phyloP scores from a whole-genome alignment of 2,329 filamentous ascomycete species.

The Neofusicoccum laricinum region DNA sequence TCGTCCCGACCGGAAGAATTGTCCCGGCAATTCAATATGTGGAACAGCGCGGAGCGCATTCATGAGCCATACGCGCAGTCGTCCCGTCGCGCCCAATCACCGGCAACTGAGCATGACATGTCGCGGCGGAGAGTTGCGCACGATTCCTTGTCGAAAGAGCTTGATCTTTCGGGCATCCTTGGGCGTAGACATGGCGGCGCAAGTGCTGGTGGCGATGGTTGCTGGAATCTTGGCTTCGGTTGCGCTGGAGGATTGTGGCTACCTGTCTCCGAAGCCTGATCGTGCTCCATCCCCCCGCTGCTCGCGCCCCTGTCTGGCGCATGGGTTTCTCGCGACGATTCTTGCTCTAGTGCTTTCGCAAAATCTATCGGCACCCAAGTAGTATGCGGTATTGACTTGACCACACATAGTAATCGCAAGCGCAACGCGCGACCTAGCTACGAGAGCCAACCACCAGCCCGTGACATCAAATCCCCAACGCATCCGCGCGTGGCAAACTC shows the following conservation, averaged over 20 bases:
- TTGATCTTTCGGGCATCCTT: background rate
- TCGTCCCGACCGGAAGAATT: background rate
- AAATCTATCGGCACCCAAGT: background rate
- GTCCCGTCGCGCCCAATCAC: background rate
- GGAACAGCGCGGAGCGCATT: no score
- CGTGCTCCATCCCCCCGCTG: background rate
- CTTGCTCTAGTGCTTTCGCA: background rate
- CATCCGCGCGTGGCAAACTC: background rate
- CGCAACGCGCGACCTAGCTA: conserved; percentile 3
- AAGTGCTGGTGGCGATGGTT: background rate
- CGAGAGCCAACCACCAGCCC: background rate
- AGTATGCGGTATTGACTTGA: background rate
- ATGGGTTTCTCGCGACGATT: background rate
- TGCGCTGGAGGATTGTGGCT: background rate
- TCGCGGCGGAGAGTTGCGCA: background rate
- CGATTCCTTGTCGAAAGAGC: background rate
- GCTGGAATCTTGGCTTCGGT: background rate
- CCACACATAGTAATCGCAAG: background rate
- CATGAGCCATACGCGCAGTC: background rate
- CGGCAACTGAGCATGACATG: background rate
- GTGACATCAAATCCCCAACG: background rate
- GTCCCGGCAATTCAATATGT: background rate
- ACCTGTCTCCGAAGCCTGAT: background rate
- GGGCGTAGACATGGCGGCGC: background rate
- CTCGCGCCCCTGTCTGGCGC: background rate